Evolutionary conservation across 2,329 filamentous ascomycete species (phyloP).

Genomic region (Verticillium nubilum): DNA sequence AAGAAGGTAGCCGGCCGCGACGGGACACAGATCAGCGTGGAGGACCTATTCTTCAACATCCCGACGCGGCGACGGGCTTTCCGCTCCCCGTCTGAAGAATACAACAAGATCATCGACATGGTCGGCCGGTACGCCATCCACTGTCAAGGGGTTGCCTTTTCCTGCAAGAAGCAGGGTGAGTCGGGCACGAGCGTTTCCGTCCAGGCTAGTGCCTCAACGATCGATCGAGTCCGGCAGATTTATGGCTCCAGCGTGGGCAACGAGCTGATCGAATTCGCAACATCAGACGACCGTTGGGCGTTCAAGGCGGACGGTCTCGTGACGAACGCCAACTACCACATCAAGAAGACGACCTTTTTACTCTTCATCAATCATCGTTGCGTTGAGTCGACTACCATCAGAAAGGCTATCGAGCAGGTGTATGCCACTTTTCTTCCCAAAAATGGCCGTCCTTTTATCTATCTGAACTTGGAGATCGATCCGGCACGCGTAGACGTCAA

Average conservation of each 20-base stretch:
- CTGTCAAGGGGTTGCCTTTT: conserved; percentile 85
- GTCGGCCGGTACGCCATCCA: conserved; percentile 92
- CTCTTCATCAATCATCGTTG: conserved; percentile 96
- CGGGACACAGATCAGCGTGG: conserved; percentile 92
- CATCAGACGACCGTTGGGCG: conserved; percentile 71
- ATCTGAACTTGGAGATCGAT: conserved; percentile 88
- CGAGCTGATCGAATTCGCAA: conserved; percentile 73
- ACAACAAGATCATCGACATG: conserved; percentile 94
- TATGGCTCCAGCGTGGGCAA: conserved; percentile 81
- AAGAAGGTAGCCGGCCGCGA: conserved; percentile 81
- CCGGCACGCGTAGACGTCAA: conserved; percentile 93
- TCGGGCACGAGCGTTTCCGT: conserved; percentile 77
- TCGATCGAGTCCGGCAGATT: conserved; percentile 86
- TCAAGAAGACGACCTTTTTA: conserved; percentile 81
- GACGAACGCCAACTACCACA: conserved; percentile 91
- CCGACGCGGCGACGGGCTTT: conserved; percentile 85
- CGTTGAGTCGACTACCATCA: conserved; percentile 84
- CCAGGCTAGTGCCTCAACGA: conserved; percentile 62
- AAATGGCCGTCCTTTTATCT: conserved; percentile 88
- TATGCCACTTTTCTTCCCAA: conserved; percentile 87
- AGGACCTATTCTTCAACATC: conserved; percentile 96
- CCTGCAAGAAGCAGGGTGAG: conserved; percentile 94
- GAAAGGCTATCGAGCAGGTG: conserved; percentile 85
- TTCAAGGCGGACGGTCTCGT: conserved; percentile 77
- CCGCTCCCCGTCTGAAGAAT: conserved; percentile 87